Conservation (phyloP, 345 rosid species). For the Angophora floribunda region DNA sequence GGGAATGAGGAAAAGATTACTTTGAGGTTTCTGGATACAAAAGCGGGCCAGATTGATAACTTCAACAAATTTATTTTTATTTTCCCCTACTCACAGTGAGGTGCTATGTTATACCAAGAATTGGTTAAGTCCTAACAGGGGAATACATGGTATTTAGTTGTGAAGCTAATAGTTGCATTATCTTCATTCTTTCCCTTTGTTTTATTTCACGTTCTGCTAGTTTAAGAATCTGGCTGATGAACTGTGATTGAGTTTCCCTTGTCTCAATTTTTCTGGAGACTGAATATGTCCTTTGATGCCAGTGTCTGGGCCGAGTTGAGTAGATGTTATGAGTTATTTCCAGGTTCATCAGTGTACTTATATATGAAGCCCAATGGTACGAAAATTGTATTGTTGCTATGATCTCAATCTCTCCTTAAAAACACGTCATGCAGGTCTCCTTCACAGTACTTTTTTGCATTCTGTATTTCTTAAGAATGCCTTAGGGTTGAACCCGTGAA, state of each 20-base stretch:
- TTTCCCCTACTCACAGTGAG: not conserved
- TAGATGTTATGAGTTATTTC: not conserved
- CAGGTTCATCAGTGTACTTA: conserved; percentile 4
- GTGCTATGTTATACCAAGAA: not conserved
- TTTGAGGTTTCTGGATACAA: not conserved
- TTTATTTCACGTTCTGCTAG: not conserved
- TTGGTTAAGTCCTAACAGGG: not conserved
- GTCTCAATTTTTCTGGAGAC: not conserved
- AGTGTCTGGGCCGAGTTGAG: not conserved
- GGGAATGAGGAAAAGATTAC: not conserved
- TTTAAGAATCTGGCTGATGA: not conserved
- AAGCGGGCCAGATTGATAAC: not conserved
- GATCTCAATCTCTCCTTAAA: not conserved
- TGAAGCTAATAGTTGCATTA: not conserved
- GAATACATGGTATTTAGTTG: not conserved
- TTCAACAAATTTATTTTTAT: not conserved
- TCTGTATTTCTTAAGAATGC: not conserved
- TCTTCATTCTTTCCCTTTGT: not conserved
- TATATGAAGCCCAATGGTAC: not conserved
- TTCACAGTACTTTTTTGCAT: not conserved
- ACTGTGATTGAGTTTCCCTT: not conserved
- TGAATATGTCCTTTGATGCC: not conserved
- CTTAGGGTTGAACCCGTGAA: not conserved
- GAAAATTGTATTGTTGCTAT: not conserved
- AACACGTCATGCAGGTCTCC: not conserved